Base-by-base conservation (phyloP, 2,329 filamentous ascomycete genomes). In the Aspergillus amoenus region DNA sequence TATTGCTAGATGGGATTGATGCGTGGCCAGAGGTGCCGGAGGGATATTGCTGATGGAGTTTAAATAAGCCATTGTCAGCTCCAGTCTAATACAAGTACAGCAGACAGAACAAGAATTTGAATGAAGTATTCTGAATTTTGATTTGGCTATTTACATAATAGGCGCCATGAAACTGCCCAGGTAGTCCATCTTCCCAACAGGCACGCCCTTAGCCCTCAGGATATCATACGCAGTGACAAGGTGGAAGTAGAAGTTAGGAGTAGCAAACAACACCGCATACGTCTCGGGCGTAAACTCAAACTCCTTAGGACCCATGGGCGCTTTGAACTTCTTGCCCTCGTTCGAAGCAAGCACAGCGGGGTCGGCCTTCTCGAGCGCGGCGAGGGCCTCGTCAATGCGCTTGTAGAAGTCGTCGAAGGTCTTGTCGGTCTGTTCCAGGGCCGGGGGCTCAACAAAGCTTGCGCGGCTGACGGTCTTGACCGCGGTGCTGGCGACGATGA, bases 211-310 rank as follows among this genome's bases (percentile, higher is more conserved):
- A 66, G 78, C 81, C 58, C 87, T 77, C 68, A 89, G 66, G 55
- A 89, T 84, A 21, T 71, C 76, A 73, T 89, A 89, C 9, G 83
- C 78, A 12, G 79, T 85, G 3, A 71, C 78, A 13, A 83, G 62
- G 67, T 89, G 87, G 72, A 89, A 90, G 74, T 79, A 87, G 63
- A 88, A 71, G 66, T 88, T 87, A 21, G 86, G 85, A 43, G 85
- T 55, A 4, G 73, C 77, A 68, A 80, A 84, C 3, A 72, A 72
- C 41, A 72, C 66, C 21, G 83, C 66, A 66, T 84, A 88, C 2
- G 75, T 70, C 54, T 73, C 61, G 0, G 71, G 78, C 2, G 74
- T 74, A 13, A 81, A 77, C 56, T 74, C 75, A 6, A 68, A 48
- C 51, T 80, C 72, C 4, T 65, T 60, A 9, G 54, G 54, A 7